Percentiles rank a stretch among this genome's conserved stretches.
phyloP scores from a whole-genome alignment of 306 rosid genomes.

The Geum urbanum region DNA sequence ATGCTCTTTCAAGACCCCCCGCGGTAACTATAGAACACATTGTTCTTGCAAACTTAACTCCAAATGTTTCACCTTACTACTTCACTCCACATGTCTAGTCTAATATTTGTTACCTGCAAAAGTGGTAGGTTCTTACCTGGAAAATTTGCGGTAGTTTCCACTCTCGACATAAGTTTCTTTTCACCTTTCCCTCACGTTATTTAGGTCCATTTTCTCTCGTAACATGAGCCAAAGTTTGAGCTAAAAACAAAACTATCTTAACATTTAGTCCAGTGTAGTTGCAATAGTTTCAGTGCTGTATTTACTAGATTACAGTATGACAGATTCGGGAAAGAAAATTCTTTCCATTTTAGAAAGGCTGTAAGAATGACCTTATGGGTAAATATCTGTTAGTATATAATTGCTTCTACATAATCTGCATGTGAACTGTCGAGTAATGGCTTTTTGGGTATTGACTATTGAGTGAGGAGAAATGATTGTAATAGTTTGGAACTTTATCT shows the following conservation, averaged over 20 bases:
- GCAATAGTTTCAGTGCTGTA: not conserved
- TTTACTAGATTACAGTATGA: not conserved
- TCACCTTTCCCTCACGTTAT: no score
- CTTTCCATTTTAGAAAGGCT: not conserved
- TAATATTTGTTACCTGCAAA: not conserved
- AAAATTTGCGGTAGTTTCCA: no score
- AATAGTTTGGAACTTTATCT: not conserved
- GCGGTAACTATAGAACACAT: constrained; percentile 42
- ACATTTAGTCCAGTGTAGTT: not conserved
- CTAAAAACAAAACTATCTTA: not conserved
- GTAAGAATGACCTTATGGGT: not conserved
- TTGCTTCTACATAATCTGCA: constrained; percentile 8
- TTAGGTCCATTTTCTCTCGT: not conserved
- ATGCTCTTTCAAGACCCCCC: constrained; percentile 88
- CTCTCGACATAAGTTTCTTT: no score
- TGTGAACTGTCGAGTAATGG: not conserved
- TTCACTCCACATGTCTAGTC: not conserved
- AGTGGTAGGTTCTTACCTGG: not conserved
- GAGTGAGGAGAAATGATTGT: no score
- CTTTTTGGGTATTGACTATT: not conserved
- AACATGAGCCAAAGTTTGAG: not conserved
- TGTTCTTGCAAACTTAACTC: constrained; percentile 3
- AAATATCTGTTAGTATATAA: not conserved
- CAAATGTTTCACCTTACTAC: not conserved
- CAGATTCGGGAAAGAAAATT: not conserved